These are phyloP conservation scores for Onygenales sp. DNA, from an alignment of 2,329 filamentous ascomycete genomes.

Conservation along the genomic window DNA sequence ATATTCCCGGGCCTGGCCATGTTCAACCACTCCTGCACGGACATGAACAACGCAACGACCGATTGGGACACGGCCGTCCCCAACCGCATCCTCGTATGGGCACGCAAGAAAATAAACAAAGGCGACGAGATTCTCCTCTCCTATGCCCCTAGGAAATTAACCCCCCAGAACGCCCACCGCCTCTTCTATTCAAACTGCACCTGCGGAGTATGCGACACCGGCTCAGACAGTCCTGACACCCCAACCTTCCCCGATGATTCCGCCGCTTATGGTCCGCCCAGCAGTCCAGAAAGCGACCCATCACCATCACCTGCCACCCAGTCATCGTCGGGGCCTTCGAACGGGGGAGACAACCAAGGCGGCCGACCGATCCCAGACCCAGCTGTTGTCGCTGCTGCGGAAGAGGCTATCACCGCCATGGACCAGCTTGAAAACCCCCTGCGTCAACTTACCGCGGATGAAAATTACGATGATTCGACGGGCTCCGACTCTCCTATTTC, in stretches of 20 bases:
- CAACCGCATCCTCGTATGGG: slow-evolving; percentile 23
- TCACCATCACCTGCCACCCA: background rate
- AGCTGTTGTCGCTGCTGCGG: background rate
- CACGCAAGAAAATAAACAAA: slow-evolving; percentile 14
- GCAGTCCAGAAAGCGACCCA: background rate
- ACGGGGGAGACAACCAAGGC: background rate
- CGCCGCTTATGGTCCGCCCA: background rate
- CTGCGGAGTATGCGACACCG: background rate
- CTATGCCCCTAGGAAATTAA: slow-evolving; percentile 4
- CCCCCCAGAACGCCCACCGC: slow-evolving; percentile 3
- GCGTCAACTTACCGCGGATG: background rate
- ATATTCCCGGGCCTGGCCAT: slow-evolving; percentile 24
- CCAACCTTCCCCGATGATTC: background rate
- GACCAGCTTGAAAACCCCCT: background rate
- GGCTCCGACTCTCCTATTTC: background rate
- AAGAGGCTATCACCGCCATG: too few relatives aligned
- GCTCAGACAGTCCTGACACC: too few relatives aligned
- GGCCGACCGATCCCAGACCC: background rate
- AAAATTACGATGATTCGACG: background rate
- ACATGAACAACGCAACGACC: slow-evolving; percentile 20
- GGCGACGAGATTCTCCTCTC: slow-evolving; percentile 18
- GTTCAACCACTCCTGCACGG: slow-evolving; percentile 21
- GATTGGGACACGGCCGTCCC: slow-evolving; percentile 19
- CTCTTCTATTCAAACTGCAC: slow-evolving; percentile 4
- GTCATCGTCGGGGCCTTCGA: background rate